Evolutionary conservation across 2,329 filamentous ascomycete species (phyloP), one percentile per base, ranked within the genome.

Genomic region (Rachicladosporium sp.): DNA sequence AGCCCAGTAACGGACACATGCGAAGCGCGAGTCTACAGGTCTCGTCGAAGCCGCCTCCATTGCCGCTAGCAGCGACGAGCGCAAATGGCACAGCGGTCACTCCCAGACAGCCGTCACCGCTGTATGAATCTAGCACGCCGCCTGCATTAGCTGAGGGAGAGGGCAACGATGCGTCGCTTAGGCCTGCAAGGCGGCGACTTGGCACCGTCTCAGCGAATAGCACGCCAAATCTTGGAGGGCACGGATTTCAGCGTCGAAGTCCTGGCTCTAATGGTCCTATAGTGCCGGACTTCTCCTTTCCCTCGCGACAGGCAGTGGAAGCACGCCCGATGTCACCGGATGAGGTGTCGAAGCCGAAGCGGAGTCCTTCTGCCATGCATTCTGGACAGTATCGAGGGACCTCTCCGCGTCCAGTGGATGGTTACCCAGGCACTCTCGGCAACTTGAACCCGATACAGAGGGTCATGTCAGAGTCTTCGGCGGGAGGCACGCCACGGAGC

Each of bases 21-120:
- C 73, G 87, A 38, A 86, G 86, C 30, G 76, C 84, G 15, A 94
- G 87, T 65, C 64, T 93, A 43, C 87, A 93, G 58, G 80, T 89
- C 48, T 57, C 76, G 46, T 67, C 77, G 35, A 69, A 40, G 36
- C 41, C 46, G 19, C 41, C 46, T 11, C 32, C 39, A 9, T 37
- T 42, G 35, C 34, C 23, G 10, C 41, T 50, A 29, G 42, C 47
- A 31, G 38, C 48, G 11, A 32, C 36, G 11, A 15, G 13, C 31
- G 40, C n/a, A 15, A 31, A 4, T 29, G 33, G 6, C 11, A 33
- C 3, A 31, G 36, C 41, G 19, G 38, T 27, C 21, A 43, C 50
- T 9, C 45, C 50, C 7, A 41, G 48, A 50, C 66, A 53, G 50
- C 64, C 48, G 36, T 67, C 66, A 29, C 65, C 66, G 4, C 52